Conservation (phyloP, 345 rosid species). For the Viola odorata region DNA sequence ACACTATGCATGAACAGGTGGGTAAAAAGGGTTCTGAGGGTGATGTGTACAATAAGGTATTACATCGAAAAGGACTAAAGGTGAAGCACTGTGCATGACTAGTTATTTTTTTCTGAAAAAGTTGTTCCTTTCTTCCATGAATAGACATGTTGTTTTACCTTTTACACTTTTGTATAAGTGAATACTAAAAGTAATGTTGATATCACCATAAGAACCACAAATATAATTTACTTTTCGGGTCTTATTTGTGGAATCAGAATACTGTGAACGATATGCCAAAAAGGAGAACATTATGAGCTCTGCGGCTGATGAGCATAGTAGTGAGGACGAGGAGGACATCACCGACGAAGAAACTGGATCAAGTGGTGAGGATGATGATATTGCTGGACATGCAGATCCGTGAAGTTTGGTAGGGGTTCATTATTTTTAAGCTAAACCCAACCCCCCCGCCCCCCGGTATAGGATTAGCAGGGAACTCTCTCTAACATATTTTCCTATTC, state of each 20-base stretch:
- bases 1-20: too few relatives aligned
- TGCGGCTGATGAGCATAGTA: constrained; percentile 29
- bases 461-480: constrained; percentile 6
- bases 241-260: constrained; percentile 35
- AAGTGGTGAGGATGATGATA: constrained; percentile 42
- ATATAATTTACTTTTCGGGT: not conserved
- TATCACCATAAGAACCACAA: not conserved
- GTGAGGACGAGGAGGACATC: constrained; percentile 39
- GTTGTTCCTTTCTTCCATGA: too few relatives aligned
- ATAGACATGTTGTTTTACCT: too few relatives aligned
- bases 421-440: constrained; percentile 4
- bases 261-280: constrained; percentile 54
- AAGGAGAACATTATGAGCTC: constrained; percentile 37
- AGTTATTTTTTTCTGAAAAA: too few relatives aligned
- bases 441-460: not conserved
- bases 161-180: too few relatives aligned
- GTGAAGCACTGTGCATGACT: too few relatives aligned
- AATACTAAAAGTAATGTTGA: too few relatives aligned
- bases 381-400: constrained; percentile 57
- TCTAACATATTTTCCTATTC: not conserved
- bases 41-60: too few relatives aligned
- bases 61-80: too few relatives aligned
- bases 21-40: too few relatives aligned
- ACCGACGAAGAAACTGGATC: constrained; percentile 41
- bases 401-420: constrained; percentile 12